Percentiles rank a stretch among this genome's conserved stretches.
Evolutionary conservation across 2,329 filamentous ascomycete genomes (phyloP).

Genomic region (Tolypocladium endophyticum): DNA sequence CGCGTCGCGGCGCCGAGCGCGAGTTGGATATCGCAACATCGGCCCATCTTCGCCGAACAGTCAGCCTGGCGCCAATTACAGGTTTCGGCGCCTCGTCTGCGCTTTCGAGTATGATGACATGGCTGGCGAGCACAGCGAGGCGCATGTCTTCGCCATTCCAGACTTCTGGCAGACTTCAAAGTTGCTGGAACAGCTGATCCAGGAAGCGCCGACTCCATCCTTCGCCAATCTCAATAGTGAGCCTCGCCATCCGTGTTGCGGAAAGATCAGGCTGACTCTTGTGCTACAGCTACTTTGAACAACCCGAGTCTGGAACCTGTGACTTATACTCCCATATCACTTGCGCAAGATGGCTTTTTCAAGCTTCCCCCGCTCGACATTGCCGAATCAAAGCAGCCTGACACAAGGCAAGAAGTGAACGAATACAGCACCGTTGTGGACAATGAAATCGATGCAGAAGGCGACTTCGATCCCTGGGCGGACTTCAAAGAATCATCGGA

Average conservation of each 20-base stretch:
- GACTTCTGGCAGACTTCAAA: slow-evolving; percentile 48
- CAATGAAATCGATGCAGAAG: slow-evolving; percentile 3
- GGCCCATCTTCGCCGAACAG: neutral
- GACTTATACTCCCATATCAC: slow-evolving; percentile 9
- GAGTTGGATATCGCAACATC: neutral
- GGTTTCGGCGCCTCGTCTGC: neutral
- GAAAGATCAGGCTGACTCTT: neutral
- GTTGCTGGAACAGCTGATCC: slow-evolving; percentile 27
- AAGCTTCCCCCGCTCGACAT: slow-evolving; percentile 6
- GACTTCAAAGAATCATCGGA: slow-evolving; percentile 19
- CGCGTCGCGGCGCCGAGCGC: neutral
- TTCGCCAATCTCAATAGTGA: slow-evolving; percentile 30
- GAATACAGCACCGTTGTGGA: neutral
- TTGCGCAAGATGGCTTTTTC: slow-evolving; percentile 20
- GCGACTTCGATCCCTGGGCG: slow-evolving; percentile 33
- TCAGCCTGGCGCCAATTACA: neutral
- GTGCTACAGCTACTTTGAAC: neutral
- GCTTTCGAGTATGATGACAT: slow-evolving; percentile 13
- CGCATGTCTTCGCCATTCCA: slow-evolving; percentile 53
- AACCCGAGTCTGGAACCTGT: slow-evolving; percentile 3
- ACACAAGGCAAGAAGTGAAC: neutral
- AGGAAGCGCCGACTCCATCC: slow-evolving; percentile 20
- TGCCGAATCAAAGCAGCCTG: slow-evolving; percentile 1
- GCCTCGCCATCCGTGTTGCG: neutral
- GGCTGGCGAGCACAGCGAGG: slow-evolving; percentile 28